phyloP scores from a whole-genome alignment of 1,139 yeast genomes.

The Blastobotrys persicus region DNA sequence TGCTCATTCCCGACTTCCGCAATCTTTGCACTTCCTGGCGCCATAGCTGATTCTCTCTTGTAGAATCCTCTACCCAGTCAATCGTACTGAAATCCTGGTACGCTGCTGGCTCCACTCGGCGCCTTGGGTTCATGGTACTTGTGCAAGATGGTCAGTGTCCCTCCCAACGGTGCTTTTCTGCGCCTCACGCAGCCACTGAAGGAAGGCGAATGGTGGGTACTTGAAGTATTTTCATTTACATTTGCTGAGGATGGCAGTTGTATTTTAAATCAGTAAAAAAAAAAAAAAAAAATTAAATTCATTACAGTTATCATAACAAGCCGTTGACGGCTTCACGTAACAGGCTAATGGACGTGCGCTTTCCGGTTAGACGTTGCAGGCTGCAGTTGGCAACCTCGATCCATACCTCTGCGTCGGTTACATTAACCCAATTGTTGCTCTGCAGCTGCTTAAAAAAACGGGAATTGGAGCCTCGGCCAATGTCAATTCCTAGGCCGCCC shows the following conservation, averaged over 20 bases:
- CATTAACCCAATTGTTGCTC: neutral
- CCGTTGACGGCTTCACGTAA: conserved; percentile 3
- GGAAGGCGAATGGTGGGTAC: too few species aligned
- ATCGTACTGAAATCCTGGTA: conserved; percentile 43
- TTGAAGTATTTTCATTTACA: too few species aligned
- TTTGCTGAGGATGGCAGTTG: too few species aligned
- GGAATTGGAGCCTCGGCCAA: conserved; percentile 2
- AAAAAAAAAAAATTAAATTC: too few species aligned
- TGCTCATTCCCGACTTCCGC: conserved; percentile 21
- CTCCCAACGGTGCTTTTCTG: too few species aligned
- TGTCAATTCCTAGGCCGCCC: conserved; percentile 19
- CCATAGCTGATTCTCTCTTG: conserved; percentile 50
- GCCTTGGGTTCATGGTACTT: neutral
- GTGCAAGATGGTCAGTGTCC: neutral
- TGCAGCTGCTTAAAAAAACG: conserved; percentile 1
- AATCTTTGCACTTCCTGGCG: conserved; percentile 28
- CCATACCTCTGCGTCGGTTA: conserved; percentile 2
- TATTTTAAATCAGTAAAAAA: too few species aligned
- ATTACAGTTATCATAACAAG: neutral
- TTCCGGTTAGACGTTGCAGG: conserved; percentile 1
- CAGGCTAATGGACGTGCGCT: neutral
- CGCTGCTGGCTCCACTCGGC: neutral
- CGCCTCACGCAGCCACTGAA: too few species aligned
- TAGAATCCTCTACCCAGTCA: conserved; percentile 84
- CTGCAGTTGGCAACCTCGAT: conserved; percentile 4